Percentiles rank a stretch among this genome's conserved stretches.
Evolutionary conservation across 352 stramenopile genomes (phyloP).

Genomic region (Globisporangium middletonii): DNA sequence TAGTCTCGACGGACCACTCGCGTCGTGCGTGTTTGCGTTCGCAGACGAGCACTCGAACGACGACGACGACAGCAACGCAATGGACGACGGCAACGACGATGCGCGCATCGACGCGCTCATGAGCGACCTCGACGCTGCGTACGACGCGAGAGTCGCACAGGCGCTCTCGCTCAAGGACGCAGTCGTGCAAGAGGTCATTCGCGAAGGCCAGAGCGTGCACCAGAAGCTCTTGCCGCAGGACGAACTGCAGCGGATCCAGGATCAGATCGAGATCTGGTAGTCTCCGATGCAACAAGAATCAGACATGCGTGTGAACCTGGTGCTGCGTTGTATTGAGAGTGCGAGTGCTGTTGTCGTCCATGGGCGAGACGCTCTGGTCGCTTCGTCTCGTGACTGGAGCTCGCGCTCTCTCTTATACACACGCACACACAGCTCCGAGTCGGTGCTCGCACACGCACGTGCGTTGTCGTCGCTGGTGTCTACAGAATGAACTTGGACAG

Average conservation of each 20-base stretch:
- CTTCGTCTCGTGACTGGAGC: background rate
- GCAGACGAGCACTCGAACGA: constrained; percentile 13
- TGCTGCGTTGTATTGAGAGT: background rate
- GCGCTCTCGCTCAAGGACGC: constrained; percentile 31
- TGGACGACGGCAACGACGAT: constrained; percentile 25
- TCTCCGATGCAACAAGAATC: background rate
- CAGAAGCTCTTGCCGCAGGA: constrained; percentile 52
- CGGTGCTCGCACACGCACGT: background rate
- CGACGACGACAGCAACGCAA: constrained; percentile 6
- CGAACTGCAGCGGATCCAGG: constrained; percentile 70
- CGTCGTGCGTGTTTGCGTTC: constrained; percentile 23
- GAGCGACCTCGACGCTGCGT: constrained; percentile 39
- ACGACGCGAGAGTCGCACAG: constrained; percentile 29
- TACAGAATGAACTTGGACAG: constrained; percentile 99
- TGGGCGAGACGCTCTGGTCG: background rate
- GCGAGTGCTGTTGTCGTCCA: background rate
- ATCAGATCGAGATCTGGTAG: constrained; percentile 78
- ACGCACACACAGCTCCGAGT: background rate
- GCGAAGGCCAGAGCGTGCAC: constrained; percentile 29
- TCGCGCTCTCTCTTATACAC: background rate
- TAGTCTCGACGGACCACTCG: constrained; percentile 20
- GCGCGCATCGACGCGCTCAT: constrained; percentile 40
- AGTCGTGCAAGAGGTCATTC: constrained; percentile 45
- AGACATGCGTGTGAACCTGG: background rate
- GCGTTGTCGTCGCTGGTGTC: constrained; percentile 6